A percentile compares a stretch with the other conserved stretches of the same genome.
Evolutionary conservation across 768 basidiomycete genomes (phyloP).

Genomic region (Cyclocybe aegerita): DNA sequence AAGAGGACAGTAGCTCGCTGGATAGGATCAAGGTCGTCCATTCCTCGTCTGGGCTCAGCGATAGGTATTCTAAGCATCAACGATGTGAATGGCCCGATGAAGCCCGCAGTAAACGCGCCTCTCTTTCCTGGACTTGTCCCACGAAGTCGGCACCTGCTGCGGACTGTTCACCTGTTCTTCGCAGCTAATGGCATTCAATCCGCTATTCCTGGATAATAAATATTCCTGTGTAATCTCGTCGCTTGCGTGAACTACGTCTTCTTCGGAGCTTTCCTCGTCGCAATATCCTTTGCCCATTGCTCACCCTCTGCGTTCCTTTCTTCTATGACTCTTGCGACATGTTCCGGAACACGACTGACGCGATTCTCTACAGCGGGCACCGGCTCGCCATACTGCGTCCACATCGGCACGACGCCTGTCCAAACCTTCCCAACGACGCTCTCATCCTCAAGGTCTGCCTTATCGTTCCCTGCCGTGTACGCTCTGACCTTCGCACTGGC

Average conservation of each 20-base stretch:
- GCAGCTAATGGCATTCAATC: no score
- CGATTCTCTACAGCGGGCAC: constrained; percentile 19
- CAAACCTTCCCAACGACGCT: constrained; percentile 19
- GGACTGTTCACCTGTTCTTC: no score
- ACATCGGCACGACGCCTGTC: constrained; percentile 22
- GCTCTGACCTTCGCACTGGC: constrained; percentile 27
- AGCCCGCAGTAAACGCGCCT: no score
- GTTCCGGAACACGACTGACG: constrained; percentile 10
- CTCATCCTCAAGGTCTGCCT: constrained; percentile 17
- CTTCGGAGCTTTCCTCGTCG: not conserved
- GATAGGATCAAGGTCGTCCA: no score
- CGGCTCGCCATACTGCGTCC: constrained; percentile 16
- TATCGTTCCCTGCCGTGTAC: constrained; percentile 18
- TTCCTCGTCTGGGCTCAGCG: no score
- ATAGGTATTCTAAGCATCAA: no score
- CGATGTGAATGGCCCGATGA: no score
- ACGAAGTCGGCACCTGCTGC: no score
- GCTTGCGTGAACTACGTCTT: not conserved
- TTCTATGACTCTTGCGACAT: constrained; percentile 11
- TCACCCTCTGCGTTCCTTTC: constrained; percentile 11
- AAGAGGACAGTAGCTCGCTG: no score
- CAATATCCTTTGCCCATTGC: constrained; percentile 9
- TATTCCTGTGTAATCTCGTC: no score
- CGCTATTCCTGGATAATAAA: no score
- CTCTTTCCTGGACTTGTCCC: no score